phyloP scores from a whole-genome alignment of 192 early-diverging fungal genomes.

The Nowakowskiella sp. region DNA sequence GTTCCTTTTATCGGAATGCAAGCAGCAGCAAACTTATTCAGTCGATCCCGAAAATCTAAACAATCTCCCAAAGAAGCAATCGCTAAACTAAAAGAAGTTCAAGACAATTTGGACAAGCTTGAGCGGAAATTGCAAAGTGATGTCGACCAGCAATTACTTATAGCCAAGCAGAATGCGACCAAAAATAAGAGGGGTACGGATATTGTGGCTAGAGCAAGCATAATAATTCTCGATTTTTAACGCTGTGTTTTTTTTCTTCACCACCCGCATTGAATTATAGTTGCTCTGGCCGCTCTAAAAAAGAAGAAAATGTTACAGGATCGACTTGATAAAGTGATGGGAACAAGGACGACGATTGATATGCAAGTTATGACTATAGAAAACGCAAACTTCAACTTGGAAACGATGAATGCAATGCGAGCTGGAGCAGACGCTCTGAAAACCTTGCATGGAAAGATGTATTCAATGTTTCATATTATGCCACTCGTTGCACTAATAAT shows the following conservation, averaged over 20 bases:
- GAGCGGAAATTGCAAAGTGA: conserved; percentile 79
- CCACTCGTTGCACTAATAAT: conserved; percentile 1
- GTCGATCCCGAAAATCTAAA: conserved; percentile 32
- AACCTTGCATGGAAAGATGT: conserved; percentile 80
- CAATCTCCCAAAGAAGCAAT: conserved; percentile 89
- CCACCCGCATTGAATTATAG: no score
- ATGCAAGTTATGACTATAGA: conserved; percentile 94
- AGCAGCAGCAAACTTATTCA: no score
- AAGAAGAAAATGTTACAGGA: conserved; percentile 78
- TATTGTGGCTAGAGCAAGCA: no score
- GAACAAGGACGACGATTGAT: conserved; percentile 85
- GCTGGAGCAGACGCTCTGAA: conserved; percentile 90
- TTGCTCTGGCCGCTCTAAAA: conserved; percentile 90
- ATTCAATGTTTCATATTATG: conserved; percentile 16
- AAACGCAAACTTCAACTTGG: conserved; percentile 89
- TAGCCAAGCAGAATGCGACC: conserved; percentile 82
- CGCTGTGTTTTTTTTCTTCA: not conserved
- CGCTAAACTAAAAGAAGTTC: conserved; percentile 77
- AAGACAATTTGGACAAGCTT: conserved; percentile 93
- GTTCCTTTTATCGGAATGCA: no score
- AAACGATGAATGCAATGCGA: conserved; percentile 92
- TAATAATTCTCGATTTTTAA: not conserved
- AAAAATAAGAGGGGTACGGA: conserved; percentile 81
- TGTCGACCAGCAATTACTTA: conserved; percentile 76
- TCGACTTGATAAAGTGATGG: conserved; percentile 82